Evolutionary conservation across 257 asterid genomes (phyloP).

Genomic region (Ehretia macrophylla): DNA sequence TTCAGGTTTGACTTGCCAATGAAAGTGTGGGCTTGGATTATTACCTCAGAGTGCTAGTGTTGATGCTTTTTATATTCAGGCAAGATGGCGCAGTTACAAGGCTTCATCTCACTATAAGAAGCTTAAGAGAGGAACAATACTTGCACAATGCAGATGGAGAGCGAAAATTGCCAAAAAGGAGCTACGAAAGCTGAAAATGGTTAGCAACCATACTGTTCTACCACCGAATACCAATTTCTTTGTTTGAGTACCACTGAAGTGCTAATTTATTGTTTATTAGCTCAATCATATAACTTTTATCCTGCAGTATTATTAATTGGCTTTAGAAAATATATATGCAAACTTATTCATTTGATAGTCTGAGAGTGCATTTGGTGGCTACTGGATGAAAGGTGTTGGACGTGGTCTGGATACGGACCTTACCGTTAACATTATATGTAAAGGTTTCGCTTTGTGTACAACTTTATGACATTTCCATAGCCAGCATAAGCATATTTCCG

Average conservation of each 20-base stretch:
- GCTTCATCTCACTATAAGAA: slow-evolving; percentile 51
- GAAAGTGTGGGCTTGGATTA: slow-evolving; percentile 12
- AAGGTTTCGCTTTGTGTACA: background rate
- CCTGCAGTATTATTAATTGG: background rate
- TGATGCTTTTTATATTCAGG: slow-evolving; percentile 38
- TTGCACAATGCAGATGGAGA: slow-evolving; percentile 86
- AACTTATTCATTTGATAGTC: no score
- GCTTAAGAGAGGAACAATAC: slow-evolving; percentile 69
- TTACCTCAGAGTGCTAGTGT: slow-evolving; percentile 15
- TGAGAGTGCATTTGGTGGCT: background rate
- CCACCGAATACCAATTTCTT: slow-evolving; percentile 6
- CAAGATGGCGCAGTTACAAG: slow-evolving; percentile 82
- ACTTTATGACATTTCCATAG: background rate
- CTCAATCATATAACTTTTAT: background rate
- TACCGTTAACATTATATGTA: background rate
- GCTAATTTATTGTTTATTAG: background rate
- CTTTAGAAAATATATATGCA: background rate
- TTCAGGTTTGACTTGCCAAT: slow-evolving; percentile 56
- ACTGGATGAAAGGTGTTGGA: background rate
- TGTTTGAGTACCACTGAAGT: slow-evolving; percentile 7
- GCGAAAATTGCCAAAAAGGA: slow-evolving; percentile 74
- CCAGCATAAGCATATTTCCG: background rate
- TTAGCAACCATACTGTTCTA: slow-evolving; percentile 29
- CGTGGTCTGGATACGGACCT: background rate
- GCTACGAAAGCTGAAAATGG: slow-evolving; percentile 89